Evolutionary conservation across 108 stramenopile genomes (phyloP).

Genomic region (Cyclotella sp.): DNA sequence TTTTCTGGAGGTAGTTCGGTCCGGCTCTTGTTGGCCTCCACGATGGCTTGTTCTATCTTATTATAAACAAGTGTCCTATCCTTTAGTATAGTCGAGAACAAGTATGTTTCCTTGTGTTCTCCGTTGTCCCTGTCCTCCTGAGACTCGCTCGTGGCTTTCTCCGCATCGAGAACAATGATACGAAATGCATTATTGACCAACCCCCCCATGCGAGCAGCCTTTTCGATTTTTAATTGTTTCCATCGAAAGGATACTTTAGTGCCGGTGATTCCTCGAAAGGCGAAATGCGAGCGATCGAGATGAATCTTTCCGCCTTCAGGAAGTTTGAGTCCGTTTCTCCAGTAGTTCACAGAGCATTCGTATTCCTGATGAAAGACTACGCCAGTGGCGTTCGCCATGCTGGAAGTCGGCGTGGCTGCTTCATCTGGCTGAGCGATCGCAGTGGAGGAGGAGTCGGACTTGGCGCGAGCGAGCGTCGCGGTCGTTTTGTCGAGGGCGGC

Average conservation of each 20-base stretch:
- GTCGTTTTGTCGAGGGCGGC: too few species aligned
- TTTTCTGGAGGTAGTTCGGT: neutral
- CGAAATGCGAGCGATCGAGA: neutral
- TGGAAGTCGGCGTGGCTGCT: too few species aligned
- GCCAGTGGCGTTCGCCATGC: too few species aligned
- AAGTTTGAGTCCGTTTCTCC: neutral
- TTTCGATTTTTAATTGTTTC: constrained; percentile 10
- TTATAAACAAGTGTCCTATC: constrained; percentile 29
- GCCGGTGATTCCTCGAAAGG: constrained; percentile 14
- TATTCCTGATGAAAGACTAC: neutral
- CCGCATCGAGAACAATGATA: neutral
- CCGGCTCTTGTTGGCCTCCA: neutral
- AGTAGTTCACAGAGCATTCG: constrained; percentile 12
- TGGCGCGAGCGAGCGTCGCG: too few species aligned
- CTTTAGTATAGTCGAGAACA: constrained; percentile 29
- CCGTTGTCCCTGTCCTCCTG: neutral
- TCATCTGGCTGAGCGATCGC: too few species aligned
- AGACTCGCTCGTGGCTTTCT: too few species aligned
- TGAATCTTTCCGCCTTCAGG: constrained; percentile 16
- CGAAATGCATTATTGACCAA: constrained; percentile 26
- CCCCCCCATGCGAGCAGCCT: constrained; percentile 24
- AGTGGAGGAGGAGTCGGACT: too few species aligned
- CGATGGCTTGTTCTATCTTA: constrained; percentile 21
- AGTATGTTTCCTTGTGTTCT: neutral
- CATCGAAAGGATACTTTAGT: constrained; percentile 6